These are phyloP conservation scores for Pseudotulostoma volvatum DNA, from an alignment of 495 filamentous ascomycete species.

Conservation along the genomic window DNA sequence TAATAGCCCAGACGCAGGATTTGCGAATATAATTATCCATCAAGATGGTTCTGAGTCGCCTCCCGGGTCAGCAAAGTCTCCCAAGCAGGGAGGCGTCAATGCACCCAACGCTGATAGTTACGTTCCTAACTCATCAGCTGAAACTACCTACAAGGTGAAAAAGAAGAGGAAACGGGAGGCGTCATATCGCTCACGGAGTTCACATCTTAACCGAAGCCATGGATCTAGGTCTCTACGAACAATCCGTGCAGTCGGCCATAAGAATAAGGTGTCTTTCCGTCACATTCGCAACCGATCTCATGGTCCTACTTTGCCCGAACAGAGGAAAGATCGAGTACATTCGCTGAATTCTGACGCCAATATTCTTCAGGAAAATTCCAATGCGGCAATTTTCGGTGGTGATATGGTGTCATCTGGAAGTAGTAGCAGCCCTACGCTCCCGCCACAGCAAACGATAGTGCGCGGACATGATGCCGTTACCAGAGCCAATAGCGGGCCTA, in stretches of 20 bases:
- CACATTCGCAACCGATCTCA: conserved; percentile 35
- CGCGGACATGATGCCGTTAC: conserved; percentile 9
- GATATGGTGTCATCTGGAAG: background rate
- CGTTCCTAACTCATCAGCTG: conserved; percentile 17
- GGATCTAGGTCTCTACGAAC: conserved; percentile 33
- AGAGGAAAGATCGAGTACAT: conserved; percentile 5
- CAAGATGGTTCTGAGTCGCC: conserved; percentile 21
- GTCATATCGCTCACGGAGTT: conserved; percentile 23
- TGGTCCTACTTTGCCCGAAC: conserved; percentile 17
- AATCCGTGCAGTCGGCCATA: conserved; percentile 45
- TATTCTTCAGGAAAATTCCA: conserved; percentile 1
- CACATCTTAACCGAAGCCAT: conserved; percentile 39
- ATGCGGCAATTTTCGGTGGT: background rate
- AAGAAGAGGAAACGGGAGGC: conserved; percentile 21
- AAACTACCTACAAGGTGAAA: conserved; percentile 11
- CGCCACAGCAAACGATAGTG: conserved; percentile 25
- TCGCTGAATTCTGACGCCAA: background rate
- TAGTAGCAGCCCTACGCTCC: conserved; percentile 21
- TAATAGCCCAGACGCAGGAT: conserved; percentile 22
- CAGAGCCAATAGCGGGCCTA: conserved; percentile 4
- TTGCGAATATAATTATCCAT: conserved; percentile 53
- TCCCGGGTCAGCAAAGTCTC: conserved; percentile 1
- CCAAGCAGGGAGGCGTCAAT: conserved; percentile 6
- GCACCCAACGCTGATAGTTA: conserved; percentile 13
- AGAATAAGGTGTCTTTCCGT: conserved; percentile 67